These are phyloP conservation scores for Lippia alba DNA, from an alignment of 305 asterid species.

Conservation along the genomic window DNA sequence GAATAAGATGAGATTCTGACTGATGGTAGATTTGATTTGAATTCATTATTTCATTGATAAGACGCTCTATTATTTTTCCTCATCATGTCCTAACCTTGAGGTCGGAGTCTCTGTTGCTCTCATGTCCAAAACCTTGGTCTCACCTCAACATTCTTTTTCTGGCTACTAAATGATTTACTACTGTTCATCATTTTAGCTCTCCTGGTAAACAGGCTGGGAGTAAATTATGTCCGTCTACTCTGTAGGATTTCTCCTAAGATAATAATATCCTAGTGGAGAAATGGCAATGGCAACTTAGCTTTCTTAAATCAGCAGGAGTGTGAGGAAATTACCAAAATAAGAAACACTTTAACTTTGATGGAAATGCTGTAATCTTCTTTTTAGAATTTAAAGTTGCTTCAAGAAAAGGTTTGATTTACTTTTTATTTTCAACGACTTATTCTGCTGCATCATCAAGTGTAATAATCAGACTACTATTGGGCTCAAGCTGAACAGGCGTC, in stretches of 20 bases:
- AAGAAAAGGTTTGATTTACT: no score
- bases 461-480: background rate
- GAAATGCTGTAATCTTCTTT: background rate
- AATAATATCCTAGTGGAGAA: background rate
- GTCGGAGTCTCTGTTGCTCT: no score
- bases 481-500: slow-evolving; percentile 10
- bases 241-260: background rate
- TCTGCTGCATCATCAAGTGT: background rate
- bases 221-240: background rate
- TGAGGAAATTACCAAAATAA: background rate
- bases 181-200: slow-evolving; percentile 2
- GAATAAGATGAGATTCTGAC: slow-evolving; percentile 12
- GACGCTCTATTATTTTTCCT: no score
- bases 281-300: background rate
- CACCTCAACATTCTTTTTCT: no score
- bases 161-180: no score
- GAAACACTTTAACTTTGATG: background rate
- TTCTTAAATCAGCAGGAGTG: background rate
- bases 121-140: no score
- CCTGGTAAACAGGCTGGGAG: slow-evolving; percentile 2
- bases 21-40: no score
- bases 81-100: no score
- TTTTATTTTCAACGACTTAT: background rate
- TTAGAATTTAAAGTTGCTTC: background rate
- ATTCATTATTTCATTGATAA: no score